phyloP scores from a whole-genome alignment of 2,329 filamentous ascomycete species.

The Botryotinia convoluta region DNA sequence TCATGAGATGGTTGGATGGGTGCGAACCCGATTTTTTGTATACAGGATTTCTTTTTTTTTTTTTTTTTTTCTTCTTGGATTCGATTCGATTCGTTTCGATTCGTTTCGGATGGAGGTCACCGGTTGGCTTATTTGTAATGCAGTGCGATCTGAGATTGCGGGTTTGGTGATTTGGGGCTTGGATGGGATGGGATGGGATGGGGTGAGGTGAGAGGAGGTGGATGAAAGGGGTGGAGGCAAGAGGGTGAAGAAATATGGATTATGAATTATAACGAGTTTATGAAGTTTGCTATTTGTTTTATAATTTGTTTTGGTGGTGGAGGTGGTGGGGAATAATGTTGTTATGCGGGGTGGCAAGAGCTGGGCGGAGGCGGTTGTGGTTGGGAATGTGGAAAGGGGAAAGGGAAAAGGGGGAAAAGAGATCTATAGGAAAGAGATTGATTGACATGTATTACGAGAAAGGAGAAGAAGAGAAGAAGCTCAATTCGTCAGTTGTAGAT shows the following conservation, averaged over 20 bases:
- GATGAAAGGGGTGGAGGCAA: background rate
- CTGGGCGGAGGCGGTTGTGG: too few relatives aligned
- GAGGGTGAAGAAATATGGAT: background rate
- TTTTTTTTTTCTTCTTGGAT: too few relatives aligned
- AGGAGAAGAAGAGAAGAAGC: too few relatives aligned
- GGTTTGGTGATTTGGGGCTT: background rate
- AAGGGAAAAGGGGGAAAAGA: too few relatives aligned
- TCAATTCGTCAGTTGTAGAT: too few relatives aligned
- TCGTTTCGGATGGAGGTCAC: background rate
- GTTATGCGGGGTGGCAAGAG: background rate
- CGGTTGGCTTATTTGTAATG: background rate
- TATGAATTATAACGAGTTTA: slow-evolving; percentile 11
- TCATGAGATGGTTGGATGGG: slow-evolving; percentile 1
- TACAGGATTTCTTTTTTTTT: background rate
- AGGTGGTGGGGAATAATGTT: background rate
- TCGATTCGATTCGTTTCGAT: background rate
- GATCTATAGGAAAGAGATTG: too few relatives aligned
- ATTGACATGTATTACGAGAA: too few relatives aligned
- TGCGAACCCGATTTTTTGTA: slow-evolving; percentile 8
- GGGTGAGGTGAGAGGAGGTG: background rate
- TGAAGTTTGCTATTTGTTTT: background rate
- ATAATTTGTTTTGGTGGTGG: background rate
- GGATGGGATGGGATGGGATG: background rate
- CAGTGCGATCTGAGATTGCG: background rate
- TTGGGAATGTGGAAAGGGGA: too few relatives aligned